Evolutionary conservation across 116 monocot genomes (phyloP), one percentile per base, ranked within the genome.

Genomic region (Trichopus zeylanicus): DNA sequence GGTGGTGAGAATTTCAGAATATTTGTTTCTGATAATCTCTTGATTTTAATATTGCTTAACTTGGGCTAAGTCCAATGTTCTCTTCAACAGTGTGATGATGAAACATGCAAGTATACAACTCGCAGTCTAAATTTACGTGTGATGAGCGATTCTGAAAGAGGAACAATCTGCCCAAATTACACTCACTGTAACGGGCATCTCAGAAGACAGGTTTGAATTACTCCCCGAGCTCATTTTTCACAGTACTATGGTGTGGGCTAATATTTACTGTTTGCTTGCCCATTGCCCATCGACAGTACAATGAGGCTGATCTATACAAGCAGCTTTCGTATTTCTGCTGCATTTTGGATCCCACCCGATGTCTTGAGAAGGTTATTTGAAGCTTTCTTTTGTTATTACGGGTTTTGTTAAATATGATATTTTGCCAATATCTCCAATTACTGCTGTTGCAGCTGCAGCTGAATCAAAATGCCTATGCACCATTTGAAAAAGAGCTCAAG

Each of bases 161-260:
- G 97, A 60, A 87, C 88, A 3, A 52, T 91, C 42, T 97, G 91
- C 62, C 91, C 88, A 21, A 87, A 83, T 49, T 91, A 97, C 51
- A 87, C 91, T 25, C 69, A 70, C 21, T 97, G 97, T 53, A 91
- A 85, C 30, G 91, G 97, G 6, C 87, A 59, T 46, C 87, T 97
- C 6, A 29, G 75, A 18, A 84, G 79, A 87, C 76, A 87, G 89
- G 97, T 91, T 25, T 10, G 5, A 35, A 6, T 35, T 35, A 6
- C 34, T 10, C 10, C 7, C 34, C 34, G 10, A 35, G n/a, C n/a
- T n/a, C 34, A 35, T 35, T 35, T 35, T 5, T 6, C 34, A 35
- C 5, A 5, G 7, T 35, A 5, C 34, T 35, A 35, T n/a, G n/a
- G n/a, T n/a, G n/a, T n/a, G n/a, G n/a, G n/a, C n/a, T n/a, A n/a